These are phyloP conservation scores for Collybia nuda DNA, from an alignment of 768 basidiomycete genomes.

Conservation along the genomic window DNA sequence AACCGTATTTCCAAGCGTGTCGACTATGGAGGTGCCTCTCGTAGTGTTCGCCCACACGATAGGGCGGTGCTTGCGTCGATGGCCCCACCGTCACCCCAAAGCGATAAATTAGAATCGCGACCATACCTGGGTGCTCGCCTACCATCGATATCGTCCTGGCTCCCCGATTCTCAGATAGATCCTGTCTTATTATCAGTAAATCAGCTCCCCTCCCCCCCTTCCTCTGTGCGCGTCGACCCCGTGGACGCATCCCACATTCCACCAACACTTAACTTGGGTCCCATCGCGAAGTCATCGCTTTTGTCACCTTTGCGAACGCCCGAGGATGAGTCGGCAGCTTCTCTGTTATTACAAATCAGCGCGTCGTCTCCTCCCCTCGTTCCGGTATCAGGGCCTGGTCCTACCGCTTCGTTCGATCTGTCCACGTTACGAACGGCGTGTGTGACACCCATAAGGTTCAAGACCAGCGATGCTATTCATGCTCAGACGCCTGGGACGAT, in stretches of 20 bases:
- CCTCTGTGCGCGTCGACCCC: conserved; percentile 52
- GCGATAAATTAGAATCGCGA: conserved; percentile 6
- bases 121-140: conserved; percentile 36
- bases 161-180: conserved; percentile 37
- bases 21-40: background rate
- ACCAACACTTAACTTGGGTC: conserved; percentile 40
- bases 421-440: conserved; percentile 9
- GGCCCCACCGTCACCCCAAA: conserved; percentile 7
- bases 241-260: conserved; percentile 33
- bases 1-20: conserved; percentile 3
- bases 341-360: conserved; percentile 64
- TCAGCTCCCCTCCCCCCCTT: conserved; percentile 52
- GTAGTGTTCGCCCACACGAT: background rate
- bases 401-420: conserved; percentile 7
- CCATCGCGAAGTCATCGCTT: conserved; percentile 17
- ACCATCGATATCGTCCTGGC: conserved; percentile 71
- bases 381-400: background rate
- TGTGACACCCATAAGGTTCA: background rate
- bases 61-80: background rate
- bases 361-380: conserved; percentile 33
- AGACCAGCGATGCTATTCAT: background rate
- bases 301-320: conserved; percentile 38
- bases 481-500: conserved; percentile 20
- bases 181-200: conserved; percentile 26
- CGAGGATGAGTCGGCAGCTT: conserved; percentile 72